Evolutionary conservation across 1,139 yeast species (phyloP), one percentile per base, ranked within the genome.

Genomic region (Citeromyces hawaiiensis): DNA sequence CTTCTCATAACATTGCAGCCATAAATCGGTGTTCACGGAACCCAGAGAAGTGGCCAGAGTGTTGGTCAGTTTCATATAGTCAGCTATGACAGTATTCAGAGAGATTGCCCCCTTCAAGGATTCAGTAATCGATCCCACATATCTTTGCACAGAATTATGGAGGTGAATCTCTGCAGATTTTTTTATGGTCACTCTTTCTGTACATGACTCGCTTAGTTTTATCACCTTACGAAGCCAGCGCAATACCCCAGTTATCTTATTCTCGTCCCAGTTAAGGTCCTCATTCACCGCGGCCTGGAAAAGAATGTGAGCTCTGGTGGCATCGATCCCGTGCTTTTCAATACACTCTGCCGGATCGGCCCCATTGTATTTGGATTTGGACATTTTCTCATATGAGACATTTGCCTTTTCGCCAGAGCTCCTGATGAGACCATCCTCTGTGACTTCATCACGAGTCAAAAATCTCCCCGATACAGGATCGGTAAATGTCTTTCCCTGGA

Each of bases 341-440:
- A 91, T 87, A 48, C 91, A 83, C 42, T 70, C 72, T 1, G 69
- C 73, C 0, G 97, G 97, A 53, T 88, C 95, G 3, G 85, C 95
- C 13, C 98, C 98, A 52, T 91, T 91, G 52, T 76, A 76, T 53
- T 91, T 91, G 1, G 96, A 87, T 57, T 91, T 91, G 1, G 97
- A 87, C 98, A 91, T 91, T 54, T 91, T 91, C 53, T 91, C 97
- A 53, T 59, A 86, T 0, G 83, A 62, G 1, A 83, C 55, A 0
- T 45, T 44, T 0, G 95, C 85, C 0, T 51, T 46, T 38, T 57
- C 54, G 1, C 81, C 83, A 0, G 80, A 65, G 0, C 56, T 61
- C 21, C 55, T 64, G 5, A 83, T 63, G 9, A 58, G 49, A 0
- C 68, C 57, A 34, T 60, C 58, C 2, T 59, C 39, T 40, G 72